These are phyloP conservation scores for Yamadazyma takamatsuzukensis DNA, from an alignment of 805 yeast genomes.

Conservation along the genomic window DNA sequence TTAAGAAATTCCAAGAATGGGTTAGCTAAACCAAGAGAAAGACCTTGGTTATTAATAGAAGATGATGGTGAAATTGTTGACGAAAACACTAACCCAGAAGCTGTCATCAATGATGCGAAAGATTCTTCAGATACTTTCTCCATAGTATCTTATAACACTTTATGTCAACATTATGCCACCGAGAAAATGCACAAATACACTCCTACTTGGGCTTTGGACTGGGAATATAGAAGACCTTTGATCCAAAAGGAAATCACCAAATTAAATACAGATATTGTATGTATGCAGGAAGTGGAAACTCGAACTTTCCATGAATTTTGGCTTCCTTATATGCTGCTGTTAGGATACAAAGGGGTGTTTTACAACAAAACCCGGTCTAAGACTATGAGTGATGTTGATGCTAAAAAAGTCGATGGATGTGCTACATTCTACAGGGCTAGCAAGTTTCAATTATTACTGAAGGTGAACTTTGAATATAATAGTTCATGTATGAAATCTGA, in stretches of 20 bases:
- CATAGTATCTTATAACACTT: slow-evolving; percentile 80
- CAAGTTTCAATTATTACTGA: slow-evolving; percentile 68
- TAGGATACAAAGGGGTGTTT: slow-evolving; percentile 79
- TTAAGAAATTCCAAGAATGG: slow-evolving; percentile 75
- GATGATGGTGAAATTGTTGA: slow-evolving; percentile 66
- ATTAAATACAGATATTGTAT: slow-evolving; percentile 70
- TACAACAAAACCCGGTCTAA: slow-evolving; percentile 89
- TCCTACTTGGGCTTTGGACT: slow-evolving; percentile 94
- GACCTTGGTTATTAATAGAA: slow-evolving; percentile 79
- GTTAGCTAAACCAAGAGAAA: slow-evolving; percentile 59
- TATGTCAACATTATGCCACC: slow-evolving; percentile 95
- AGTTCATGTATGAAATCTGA: slow-evolving; percentile 76
- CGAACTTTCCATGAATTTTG: slow-evolving; percentile 82
- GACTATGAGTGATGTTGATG: slow-evolving; percentile 77
- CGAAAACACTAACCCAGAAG: slow-evolving; percentile 27
- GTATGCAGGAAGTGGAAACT: slow-evolving; percentile 95
- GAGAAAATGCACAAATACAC: slow-evolving; percentile 89
- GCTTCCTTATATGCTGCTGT: slow-evolving; percentile 65
- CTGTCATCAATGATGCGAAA: slow-evolving; percentile 21
- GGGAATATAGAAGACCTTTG: slow-evolving; percentile 84
- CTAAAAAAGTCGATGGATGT: slow-evolving; percentile 95
- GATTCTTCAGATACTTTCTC: slow-evolving; percentile 53
- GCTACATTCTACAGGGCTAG: slow-evolving; percentile 80
- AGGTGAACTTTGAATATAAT: slow-evolving; percentile 78
- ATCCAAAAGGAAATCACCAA: slow-evolving; percentile 69